phyloP scores from a whole-genome alignment of 495 filamentous ascomycete species.

The Durotheca rogersii region DNA sequence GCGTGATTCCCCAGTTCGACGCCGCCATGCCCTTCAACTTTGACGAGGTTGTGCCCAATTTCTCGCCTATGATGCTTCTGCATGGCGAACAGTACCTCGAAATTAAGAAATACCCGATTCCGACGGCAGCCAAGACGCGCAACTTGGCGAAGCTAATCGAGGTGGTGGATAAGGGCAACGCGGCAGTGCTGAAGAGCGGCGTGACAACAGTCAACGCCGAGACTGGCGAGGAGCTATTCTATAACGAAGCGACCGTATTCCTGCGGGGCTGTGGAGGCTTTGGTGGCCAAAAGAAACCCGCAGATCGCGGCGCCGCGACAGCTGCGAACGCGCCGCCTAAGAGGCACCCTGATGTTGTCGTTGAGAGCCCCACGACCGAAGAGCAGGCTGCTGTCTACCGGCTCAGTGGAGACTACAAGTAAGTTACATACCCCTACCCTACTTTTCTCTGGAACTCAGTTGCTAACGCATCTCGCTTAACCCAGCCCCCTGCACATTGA shows the following conservation, averaged over 20 bases:
- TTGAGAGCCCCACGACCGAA: conserved; percentile 86
- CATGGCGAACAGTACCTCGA: conserved; percentile 99
- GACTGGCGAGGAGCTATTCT: conserved; percentile 88
- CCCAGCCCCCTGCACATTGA: conserved; percentile 90
- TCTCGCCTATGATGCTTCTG: conserved; percentile 97
- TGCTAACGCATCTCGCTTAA: conserved; percentile 2
- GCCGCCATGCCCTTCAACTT: conserved; percentile 77
- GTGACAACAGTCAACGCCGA: conserved; percentile 76
- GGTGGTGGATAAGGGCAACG: conserved; percentile 92
- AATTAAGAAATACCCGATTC: conserved; percentile 90
- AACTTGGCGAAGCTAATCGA: conserved; percentile 87
- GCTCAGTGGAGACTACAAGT: conserved; percentile 81
- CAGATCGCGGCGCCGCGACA: conserved; percentile 75
- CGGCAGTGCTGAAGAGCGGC: conserved; percentile 79
- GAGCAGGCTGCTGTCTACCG: conserved; percentile 97
- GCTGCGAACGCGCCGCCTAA: conserved; percentile 75
- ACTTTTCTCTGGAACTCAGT: neutral
- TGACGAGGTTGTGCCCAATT: conserved; percentile 86
- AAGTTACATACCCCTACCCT: conserved; percentile 6
- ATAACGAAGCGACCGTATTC: conserved; percentile 92
- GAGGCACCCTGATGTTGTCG: conserved; percentile 74
- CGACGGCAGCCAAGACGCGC: conserved; percentile 77
- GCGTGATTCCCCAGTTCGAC: conserved; percentile 91
- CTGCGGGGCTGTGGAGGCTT: conserved; percentile 92
- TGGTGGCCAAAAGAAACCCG: conserved; percentile 77